Conservation (phyloP, 805 yeast genomes). For the Sugiyamaella americana region DNA sequence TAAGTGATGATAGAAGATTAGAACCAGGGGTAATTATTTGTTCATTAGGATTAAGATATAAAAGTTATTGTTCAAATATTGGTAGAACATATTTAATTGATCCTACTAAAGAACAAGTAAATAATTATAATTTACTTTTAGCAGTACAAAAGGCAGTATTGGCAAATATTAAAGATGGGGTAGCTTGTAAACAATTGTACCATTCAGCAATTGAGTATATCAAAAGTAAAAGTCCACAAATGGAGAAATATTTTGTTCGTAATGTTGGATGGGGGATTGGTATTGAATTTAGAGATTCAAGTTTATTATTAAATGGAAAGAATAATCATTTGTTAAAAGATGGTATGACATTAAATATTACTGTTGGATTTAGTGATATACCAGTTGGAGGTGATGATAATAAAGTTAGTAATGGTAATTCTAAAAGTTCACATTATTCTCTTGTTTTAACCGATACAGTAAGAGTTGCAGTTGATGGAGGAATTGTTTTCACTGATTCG, state of each 20-base stretch:
- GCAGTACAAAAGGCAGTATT: slow-evolving; percentile 64
- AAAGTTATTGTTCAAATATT: slow-evolving; percentile 80
- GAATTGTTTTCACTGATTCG: slow-evolving; percentile 64
- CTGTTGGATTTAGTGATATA: slow-evolving; percentile 70
- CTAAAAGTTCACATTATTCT: slow-evolving; percentile 54
- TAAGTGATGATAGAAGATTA: slow-evolving; percentile 57
- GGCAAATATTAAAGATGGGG: slow-evolving; percentile 59
- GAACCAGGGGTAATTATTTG: slow-evolving; percentile 77
- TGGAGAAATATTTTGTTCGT: slow-evolving; percentile 60
- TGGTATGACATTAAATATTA: slow-evolving; percentile 69
- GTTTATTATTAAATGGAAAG: slow-evolving; percentile 65
- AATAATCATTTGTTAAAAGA: slow-evolving; percentile 61
- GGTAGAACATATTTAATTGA: slow-evolving; percentile 86
- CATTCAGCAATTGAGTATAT: slow-evolving; percentile 55
- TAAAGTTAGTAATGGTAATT: too few relatives aligned
- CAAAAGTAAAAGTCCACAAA: slow-evolving; percentile 56
- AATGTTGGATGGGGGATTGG: slow-evolving; percentile 88
- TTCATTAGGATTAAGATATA: slow-evolving; percentile 80
- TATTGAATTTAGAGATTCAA: slow-evolving; percentile 78
- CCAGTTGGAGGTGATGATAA: slow-evolving; percentile 37
- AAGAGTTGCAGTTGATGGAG: slow-evolving; percentile 56
- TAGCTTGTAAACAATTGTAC: slow-evolving; percentile 60
- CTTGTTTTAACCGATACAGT: slow-evolving; percentile 76
- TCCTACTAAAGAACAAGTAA: slow-evolving; percentile 73
- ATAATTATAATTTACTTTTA: slow-evolving; percentile 70